Percentiles rank a stretch among this genome's conserved stretches.
phyloP scores from a whole-genome alignment of 768 basidiomycete species.

The Lactarius indigo region DNA sequence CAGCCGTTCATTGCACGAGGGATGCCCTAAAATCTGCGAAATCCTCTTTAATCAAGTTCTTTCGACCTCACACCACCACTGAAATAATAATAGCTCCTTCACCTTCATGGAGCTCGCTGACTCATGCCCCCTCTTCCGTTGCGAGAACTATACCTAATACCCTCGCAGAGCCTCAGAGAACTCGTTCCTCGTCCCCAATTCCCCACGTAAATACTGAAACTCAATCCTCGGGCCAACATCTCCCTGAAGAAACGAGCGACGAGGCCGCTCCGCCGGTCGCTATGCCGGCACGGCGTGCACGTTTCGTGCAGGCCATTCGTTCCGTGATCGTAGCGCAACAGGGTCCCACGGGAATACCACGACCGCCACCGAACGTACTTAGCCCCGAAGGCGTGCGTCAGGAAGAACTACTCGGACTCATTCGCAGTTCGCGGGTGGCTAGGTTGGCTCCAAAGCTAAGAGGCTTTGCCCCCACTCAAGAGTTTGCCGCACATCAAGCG shows the following conservation, averaged over 20 bases:
- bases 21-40: neutral
- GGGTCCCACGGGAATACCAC: constrained; percentile 28
- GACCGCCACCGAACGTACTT: constrained; percentile 31
- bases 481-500: constrained; percentile 60
- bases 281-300: constrained; percentile 31
- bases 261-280: neutral
- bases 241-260: constrained; percentile 23
- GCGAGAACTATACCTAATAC: neutral
- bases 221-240: neutral
- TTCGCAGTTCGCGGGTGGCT: constrained; percentile 51
- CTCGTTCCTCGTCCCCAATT: constrained; percentile 12
- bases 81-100: constrained; percentile 13
- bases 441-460: constrained; percentile 52
- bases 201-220: neutral
- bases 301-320: constrained; percentile 44
- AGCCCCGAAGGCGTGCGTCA: constrained; percentile 18
- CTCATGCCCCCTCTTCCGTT: constrained; percentile 8
- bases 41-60: neutral
- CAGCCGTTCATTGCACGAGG: neutral
- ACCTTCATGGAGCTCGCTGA: constrained; percentile 17
- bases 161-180: constrained; percentile 5
- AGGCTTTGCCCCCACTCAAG: constrained; percentile 53
- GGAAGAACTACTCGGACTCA: constrained; percentile 29
- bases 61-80: neutral
- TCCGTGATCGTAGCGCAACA: constrained; percentile 45